Percentiles rank a stretch among this genome's conserved stretches.
phyloP scores from a whole-genome alignment of 805 yeast species.

The Priceomyces fermenticarens region DNA sequence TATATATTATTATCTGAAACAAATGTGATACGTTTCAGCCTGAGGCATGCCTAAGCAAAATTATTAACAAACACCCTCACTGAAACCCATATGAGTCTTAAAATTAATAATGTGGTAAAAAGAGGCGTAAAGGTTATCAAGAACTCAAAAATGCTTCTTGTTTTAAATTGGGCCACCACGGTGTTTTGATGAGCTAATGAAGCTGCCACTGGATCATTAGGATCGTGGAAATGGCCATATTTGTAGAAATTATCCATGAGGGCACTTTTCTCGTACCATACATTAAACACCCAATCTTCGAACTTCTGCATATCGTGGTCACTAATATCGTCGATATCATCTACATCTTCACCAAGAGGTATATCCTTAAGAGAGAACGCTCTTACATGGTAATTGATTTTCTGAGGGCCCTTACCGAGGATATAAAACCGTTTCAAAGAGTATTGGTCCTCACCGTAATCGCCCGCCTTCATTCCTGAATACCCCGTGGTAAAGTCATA shows the following conservation, averaged over 20 bases:
- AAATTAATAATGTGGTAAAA: slow-evolving; percentile 3
- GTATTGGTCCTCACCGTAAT: slow-evolving; percentile 76
- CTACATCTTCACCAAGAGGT: slow-evolving; percentile 47
- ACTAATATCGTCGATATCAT: slow-evolving; percentile 39
- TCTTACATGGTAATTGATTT: slow-evolving; percentile 63
- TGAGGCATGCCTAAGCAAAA: no score
- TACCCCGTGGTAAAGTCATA: slow-evolving; percentile 87
- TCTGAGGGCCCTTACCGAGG: slow-evolving; percentile 67
- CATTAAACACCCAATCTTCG: slow-evolving; percentile 67
- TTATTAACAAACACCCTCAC: background rate
- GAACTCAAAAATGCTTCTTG: slow-evolving; percentile 16
- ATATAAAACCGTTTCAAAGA: slow-evolving; percentile 63
- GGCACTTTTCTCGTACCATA: slow-evolving; percentile 79
- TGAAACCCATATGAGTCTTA: background rate
- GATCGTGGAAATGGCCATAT: slow-evolving; percentile 48
- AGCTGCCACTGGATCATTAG: slow-evolving; percentile 10
- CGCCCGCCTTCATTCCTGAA: slow-evolving; percentile 58
- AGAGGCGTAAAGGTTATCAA: slow-evolving; percentile 10
- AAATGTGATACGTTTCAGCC: no score
- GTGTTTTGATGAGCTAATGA: slow-evolving; percentile 7
- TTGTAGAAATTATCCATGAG: slow-evolving; percentile 60
- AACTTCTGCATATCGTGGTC: slow-evolving; percentile 49
- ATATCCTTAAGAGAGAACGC: slow-evolving; percentile 57
- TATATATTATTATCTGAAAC: no score
- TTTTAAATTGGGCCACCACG: slow-evolving; percentile 22